Evolutionary conservation across 306 rosid genomes (phyloP), one percentile per base, ranked within the genome.

Genomic region (Cucumis hystrix): DNA sequence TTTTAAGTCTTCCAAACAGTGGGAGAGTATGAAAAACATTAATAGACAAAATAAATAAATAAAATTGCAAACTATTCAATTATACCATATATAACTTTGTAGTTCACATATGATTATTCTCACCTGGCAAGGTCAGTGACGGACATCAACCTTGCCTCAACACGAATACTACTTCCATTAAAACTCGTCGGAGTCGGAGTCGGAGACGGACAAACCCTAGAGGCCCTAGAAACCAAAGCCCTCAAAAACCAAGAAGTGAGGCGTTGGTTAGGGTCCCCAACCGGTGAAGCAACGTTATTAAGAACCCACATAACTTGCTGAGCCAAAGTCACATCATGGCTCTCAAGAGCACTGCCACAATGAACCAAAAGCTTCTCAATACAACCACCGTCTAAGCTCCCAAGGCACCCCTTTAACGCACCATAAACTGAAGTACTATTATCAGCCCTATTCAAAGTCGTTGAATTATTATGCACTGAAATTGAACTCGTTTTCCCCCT

Each of bases 251-350:
- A 95, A 0, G 91, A 88, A 45, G 97, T 86, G 79, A 95, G 97
- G 78, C 99, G 85, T 70, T 92, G 97, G 80, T 95, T 95, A 3
- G 96, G 91, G 87, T 95, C 97, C 11, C 98, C 98, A 16, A 81
- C 72, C 0, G 93, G 88, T 6, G 96, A 92, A 39, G 97, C 97
- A 16, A 92, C 96, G 74, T 95, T 95, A 72, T 95, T 95, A 79
- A 95, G 93, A 52, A 95, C 98, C 98, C 98, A 95, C 98, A 95
- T 92, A 23, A 95, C 96, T 68, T 95, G 98, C 70, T 95, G 98
- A 52, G 98, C 97, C 62, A 95, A 78, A 73, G 98, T 95, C 30
- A 89, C 89, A 67, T 92, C 97, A 35, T 90, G 89, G 80, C 85
- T 88, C 85, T 95, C 99, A n/a, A 95, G 83, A 69, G 97, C 97